Percentiles rank a stretch among this genome's conserved stretches.
These are phyloP conservation scores for Globomyces pollinis-pini DNA, from an alignment of 192 early-diverging fungal species.

Conservation along the genomic window DNA sequence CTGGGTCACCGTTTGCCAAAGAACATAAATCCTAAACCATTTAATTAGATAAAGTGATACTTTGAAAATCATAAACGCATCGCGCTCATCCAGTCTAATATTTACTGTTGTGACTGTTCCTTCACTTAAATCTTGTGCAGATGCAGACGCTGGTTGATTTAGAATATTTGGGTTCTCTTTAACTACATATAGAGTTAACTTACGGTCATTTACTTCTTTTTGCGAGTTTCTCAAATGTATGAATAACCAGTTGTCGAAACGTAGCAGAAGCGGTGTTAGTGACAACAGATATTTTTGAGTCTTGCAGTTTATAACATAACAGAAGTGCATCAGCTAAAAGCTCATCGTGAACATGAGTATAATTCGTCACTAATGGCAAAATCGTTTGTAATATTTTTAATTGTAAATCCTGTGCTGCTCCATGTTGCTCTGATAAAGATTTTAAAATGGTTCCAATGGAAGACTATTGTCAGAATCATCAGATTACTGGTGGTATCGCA, in stretches of 20 bases:
- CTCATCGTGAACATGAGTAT: conserved; percentile 67
- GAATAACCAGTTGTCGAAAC: conserved; percentile 72
- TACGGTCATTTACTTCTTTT: conserved; percentile 39
- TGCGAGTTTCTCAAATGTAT: conserved; percentile 78
- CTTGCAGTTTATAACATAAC: conserved; percentile 77
- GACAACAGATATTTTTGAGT: conserved; percentile 71
- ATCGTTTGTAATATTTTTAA: conserved; percentile 90
- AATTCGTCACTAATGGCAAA: conserved; percentile 78
- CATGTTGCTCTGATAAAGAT: conserved; percentile 61
- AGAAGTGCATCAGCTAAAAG: conserved; percentile 76
- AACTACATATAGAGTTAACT: not conserved
- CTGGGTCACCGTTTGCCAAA: conserved; percentile 58
- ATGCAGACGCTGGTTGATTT: not conserved
- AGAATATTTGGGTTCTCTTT: conserved; percentile 2
- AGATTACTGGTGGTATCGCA: conserved; percentile 65
- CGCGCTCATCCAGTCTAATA: conserved; percentile 28
- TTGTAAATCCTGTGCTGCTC: conserved; percentile 74
- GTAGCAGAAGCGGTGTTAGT: conserved; percentile 84
- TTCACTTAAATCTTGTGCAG: conserved; percentile 7
- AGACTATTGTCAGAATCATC: conserved; percentile 23
- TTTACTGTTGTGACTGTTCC: conserved; percentile 3
- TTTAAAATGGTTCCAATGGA: conserved; percentile 43
- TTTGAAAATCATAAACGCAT: conserved; percentile 84
- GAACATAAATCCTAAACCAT: conserved; percentile 70
- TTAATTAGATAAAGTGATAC: conserved; percentile 23